Conservation (phyloP, 192 early-diverging fungal genomes). For the Jimgerdemannia flammicorona region DNA sequence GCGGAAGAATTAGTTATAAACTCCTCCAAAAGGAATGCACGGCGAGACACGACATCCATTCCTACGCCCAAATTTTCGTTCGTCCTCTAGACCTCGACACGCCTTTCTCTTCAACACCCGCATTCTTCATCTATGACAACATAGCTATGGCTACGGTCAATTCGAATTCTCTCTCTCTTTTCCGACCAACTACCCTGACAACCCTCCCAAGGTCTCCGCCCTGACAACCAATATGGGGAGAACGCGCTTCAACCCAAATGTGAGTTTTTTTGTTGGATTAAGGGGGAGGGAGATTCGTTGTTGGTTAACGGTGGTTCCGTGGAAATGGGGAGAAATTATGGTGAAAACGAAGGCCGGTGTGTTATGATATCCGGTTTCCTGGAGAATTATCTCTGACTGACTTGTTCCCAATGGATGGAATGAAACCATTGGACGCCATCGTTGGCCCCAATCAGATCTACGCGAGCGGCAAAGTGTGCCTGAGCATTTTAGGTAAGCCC, state of each 20-base stretch:
- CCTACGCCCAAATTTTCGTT: no score
- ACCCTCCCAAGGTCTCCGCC: constrained; percentile 55
- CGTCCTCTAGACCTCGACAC: no score
- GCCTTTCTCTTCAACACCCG: no score
- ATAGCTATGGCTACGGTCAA: constrained; percentile 39
- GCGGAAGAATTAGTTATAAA: neutral
- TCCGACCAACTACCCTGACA: constrained; percentile 49
- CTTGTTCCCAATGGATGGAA: no score
- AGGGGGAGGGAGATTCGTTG: constrained; percentile 19
- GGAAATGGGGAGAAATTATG: no score
- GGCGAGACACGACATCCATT: no score
- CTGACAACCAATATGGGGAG: constrained; percentile 47
- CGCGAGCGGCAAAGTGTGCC: constrained; percentile 52
- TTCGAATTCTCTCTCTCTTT: constrained; percentile 47
- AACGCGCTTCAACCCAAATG: constrained; percentile 62
- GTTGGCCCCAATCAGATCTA: constrained; percentile 22
- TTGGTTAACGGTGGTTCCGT: no score
- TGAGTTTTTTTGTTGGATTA: constrained; percentile 33
- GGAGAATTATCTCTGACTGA: no score
- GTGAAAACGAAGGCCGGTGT: no score
- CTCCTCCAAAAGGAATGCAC: no score
- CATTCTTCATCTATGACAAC: constrained; percentile 22
- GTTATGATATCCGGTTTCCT: no score
- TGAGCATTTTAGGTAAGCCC: constrained; percentile 47
- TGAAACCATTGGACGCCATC: no score